Conservation (phyloP, 2,329 filamentous ascomycete genomes). For the Sclerotinia subarctica region DNA sequence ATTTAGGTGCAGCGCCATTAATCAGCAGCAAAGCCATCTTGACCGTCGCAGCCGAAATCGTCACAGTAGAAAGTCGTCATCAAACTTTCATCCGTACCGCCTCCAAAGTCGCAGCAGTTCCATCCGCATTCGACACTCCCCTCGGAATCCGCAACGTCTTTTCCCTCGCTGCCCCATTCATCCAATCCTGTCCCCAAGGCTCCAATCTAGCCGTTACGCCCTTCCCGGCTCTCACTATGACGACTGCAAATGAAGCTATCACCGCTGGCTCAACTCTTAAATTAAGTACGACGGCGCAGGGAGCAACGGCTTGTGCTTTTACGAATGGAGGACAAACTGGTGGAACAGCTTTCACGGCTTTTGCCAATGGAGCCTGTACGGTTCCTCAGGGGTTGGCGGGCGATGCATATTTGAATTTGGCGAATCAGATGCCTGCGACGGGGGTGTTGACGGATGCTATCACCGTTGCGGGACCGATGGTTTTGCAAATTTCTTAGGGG, state of each 20-base stretch:
- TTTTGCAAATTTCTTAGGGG: slow-evolving; percentile 43
- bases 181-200: slow-evolving; percentile 64
- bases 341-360: slow-evolving; percentile 58
- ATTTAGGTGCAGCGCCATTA: slow-evolving; percentile 66
- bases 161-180: slow-evolving; percentile 70
- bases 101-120: slow-evolving; percentile 55
- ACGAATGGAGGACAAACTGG: slow-evolving; percentile 57
- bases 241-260: slow-evolving; percentile 42
- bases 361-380: slow-evolving; percentile 54
- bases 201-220: slow-evolving; percentile 61
- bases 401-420: slow-evolving; percentile 65
- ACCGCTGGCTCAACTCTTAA: slow-evolving; percentile 45
- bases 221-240: slow-evolving; percentile 58
- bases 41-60: slow-evolving; percentile 64
- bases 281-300: slow-evolving; percentile 50
- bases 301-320: slow-evolving; percentile 63
- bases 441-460: slow-evolving; percentile 59
- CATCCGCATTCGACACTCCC: slow-evolving; percentile 67
- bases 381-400: slow-evolving; percentile 62
- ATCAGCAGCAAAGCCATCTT: slow-evolving; percentile 59
- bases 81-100: slow-evolving; percentile 68
- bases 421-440: slow-evolving; percentile 49
- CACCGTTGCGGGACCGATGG: slow-evolving; percentile 63
- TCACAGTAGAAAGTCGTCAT: slow-evolving; percentile 71
- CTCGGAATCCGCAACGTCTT: slow-evolving; percentile 68